These are phyloP conservation scores for Cornus suecica DNA, from an alignment of 148 eudicot species.

Conservation along the genomic window DNA sequence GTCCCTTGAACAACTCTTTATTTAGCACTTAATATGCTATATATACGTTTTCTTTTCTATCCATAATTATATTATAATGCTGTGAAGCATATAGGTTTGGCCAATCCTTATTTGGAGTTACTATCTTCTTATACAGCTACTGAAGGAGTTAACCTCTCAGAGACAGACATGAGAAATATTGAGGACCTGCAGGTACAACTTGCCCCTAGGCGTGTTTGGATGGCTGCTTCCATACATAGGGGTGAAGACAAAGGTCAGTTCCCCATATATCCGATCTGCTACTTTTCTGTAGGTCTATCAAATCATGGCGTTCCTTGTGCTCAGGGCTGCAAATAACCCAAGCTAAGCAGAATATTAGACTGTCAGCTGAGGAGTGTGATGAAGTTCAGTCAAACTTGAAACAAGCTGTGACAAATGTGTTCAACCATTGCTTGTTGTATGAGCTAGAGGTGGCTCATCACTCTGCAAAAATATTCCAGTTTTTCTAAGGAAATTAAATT, in stretches of 20 bases:
- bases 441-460: background rate
- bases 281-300: background rate
- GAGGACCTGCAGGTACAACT: constrained; percentile 52
- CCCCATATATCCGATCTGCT: background rate
- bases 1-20: background rate
- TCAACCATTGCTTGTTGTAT: background rate
- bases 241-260: constrained; percentile 83
- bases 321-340: background rate
- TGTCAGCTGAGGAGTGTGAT: background rate
- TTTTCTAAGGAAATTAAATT: too few relatives aligned
- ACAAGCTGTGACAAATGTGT: background rate
- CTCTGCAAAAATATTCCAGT: background rate
- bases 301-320: background rate
- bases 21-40: background rate
- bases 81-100: background rate
- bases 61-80: background rate
- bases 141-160: constrained; percentile 35
- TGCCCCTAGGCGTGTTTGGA: constrained; percentile 60
- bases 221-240: constrained; percentile 92
- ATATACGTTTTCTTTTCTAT: background rate
- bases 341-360: background rate
- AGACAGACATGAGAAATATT: constrained; percentile 24
- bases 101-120: background rate
- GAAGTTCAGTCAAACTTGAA: background rate
- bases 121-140: constrained; percentile 39